Evolutionary conservation across 148 eudicot genomes (phyloP), one percentile per base, ranked within the genome.

Genomic region (Cornus florida): DNA sequence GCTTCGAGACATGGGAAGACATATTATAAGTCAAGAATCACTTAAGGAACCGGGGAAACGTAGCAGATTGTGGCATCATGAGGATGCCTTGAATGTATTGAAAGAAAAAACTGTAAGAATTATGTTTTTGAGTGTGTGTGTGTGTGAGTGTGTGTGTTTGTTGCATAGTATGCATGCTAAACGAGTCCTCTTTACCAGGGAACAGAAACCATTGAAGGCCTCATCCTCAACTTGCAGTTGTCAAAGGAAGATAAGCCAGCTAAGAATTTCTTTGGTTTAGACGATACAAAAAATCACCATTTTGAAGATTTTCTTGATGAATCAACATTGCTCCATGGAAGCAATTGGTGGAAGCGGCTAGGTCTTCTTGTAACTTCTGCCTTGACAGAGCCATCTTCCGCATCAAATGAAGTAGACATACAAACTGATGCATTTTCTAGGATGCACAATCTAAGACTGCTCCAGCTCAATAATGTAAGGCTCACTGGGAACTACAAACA

Each of bases 1-100:
- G 68, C 11, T 74, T 59, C 77, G 19, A 62, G 77, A 74, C 50
- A 74, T 74, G 77, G 77, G 77, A 32, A 74, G 69, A 59, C 69
- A 74, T 10, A 74, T 74, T 74, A 14, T 74, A 48, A 69, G 77
- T 31, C 69, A 74, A 60, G 68, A 74, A 59, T 74, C 77, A 32
- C 68, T 19, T 9, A 41, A 74, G 67, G 50, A 74, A 14, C 77
- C 77, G 2, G 50, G 69, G 48, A n/a, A 74, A 38, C 77, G 77
- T 22, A 74, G 50, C 28, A 74, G 77, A 33, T 8, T 74, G 13
- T 74, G 77, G 77, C 22, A 74, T 59, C 24, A 59, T 5, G 33
- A 74, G 7, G 77, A 74, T 33, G 53, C 77, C 10, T 64, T 59
- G 6, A 53, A 35, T 3, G 68, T 74, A 33, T 60, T 74, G 10